Percentiles rank a stretch among this genome's conserved stretches.
Conservation (phyloP, 257 asterid genomes). For the Fraxinus excelsior region DNA sequence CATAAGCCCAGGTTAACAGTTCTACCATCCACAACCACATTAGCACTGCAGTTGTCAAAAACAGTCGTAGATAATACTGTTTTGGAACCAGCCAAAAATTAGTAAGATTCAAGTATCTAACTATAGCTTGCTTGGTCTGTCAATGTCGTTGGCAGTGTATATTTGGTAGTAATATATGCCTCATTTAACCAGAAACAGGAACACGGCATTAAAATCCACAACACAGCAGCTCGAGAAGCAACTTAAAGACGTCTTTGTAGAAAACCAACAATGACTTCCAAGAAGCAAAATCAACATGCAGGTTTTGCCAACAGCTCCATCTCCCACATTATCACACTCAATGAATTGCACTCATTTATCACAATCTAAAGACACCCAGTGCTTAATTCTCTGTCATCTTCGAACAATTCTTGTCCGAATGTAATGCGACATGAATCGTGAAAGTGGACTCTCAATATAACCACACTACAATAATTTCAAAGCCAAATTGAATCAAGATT, state of each 20-base stretch:
- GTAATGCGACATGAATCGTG: conserved; percentile 16
- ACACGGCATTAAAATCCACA: too few species aligned
- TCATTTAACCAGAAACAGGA: too few species aligned
- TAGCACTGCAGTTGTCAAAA: conserved; percentile 76
- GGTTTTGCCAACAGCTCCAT: conserved; percentile 69
- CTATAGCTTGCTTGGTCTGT: neutral
- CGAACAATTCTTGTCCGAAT: conserved; percentile 10
- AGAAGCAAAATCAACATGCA: conserved; percentile 43
- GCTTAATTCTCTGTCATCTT: conserved; percentile 20
- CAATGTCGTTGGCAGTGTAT: neutral
- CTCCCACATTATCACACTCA: conserved; percentile 64
- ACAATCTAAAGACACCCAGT: conserved; percentile 10
- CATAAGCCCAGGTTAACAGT: conserved; percentile 77
- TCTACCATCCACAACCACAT: conserved; percentile 71
- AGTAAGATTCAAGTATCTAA: too few species aligned
- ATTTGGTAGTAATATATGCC: too few species aligned
- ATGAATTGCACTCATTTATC: conserved; percentile 60
- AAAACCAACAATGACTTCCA: too few species aligned
- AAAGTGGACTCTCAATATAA: neutral
- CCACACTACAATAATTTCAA: neutral
- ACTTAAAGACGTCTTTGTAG: too few species aligned
- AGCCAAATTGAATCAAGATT: conserved; percentile 1
- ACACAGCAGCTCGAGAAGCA: too few species aligned
- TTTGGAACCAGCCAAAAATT: too few species aligned
- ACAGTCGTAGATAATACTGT: conserved; percentile 30